Percentiles rank a stretch among this genome's conserved stretches.
Evolutionary conservation across 352 stramenopile species (phyloP).

Genomic region (Phytophthora citrophthora): DNA sequence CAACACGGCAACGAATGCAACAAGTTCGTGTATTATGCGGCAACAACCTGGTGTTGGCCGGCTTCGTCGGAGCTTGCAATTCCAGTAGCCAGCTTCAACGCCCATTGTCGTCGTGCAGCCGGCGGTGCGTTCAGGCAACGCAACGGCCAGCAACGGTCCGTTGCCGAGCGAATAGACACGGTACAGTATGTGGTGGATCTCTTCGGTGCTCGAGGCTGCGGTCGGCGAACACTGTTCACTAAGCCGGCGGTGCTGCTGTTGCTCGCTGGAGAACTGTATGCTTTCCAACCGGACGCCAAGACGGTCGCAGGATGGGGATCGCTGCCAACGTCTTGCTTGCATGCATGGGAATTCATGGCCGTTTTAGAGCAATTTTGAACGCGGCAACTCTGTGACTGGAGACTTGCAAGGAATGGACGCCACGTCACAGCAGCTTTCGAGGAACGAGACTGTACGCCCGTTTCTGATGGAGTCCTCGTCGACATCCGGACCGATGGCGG

Average conservation of each 20-base stretch:
- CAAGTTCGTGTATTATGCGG: neutral
- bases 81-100: neutral
- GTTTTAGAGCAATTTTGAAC: neutral
- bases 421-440: constrained; percentile 8
- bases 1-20: neutral
- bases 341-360: neutral
- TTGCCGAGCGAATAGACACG: constrained; percentile 2
- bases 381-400: constrained; percentile 16
- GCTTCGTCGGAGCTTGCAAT: neutral
- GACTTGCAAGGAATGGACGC: constrained; percentile 12
- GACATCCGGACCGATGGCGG: constrained; percentile 32
- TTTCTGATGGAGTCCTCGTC: constrained; percentile 21
- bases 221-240: too few relatives aligned
- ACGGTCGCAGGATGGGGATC: constrained; percentile 1
- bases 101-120: constrained; percentile 2
- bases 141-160: constrained; percentile 6
- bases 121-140: neutral
- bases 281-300: neutral
- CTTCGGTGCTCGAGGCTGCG: too few relatives aligned
- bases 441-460: constrained; percentile 6
- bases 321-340: constrained; percentile 6
- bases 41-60: neutral
- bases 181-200: too few relatives aligned
- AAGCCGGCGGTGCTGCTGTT: too few relatives aligned
- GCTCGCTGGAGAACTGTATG: constrained; percentile 1